These are phyloP conservation scores for Claviceps paspali DNA, from an alignment of 2,329 filamentous ascomycete genomes.

Conservation along the genomic window DNA sequence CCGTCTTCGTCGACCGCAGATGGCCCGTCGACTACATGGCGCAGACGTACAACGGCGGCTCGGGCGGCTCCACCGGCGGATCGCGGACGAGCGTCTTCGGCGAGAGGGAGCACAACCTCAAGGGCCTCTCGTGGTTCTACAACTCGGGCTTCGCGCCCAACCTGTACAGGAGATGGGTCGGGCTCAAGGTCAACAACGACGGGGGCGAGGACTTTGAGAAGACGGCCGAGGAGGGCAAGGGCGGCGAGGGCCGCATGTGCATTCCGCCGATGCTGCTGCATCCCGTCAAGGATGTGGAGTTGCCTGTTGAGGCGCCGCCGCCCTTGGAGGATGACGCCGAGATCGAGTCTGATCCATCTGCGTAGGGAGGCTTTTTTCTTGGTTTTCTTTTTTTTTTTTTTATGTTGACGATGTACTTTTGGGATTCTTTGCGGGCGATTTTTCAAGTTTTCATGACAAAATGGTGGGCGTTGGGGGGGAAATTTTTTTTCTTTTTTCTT, in stretches of 20 bases:
- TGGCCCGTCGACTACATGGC: conserved; percentile 74
- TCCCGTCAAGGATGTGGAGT: conserved; percentile 64
- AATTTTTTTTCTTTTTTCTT: too few relatives aligned
- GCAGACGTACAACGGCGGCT: conserved; percentile 63
- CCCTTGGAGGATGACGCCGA: conserved; percentile 15
- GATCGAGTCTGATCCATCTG: conserved; percentile 30
- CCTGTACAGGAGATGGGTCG: conserved; percentile 75
- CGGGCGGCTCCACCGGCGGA: conserved; percentile 61
- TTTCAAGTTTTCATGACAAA: too few relatives aligned
- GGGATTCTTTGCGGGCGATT: too few relatives aligned
- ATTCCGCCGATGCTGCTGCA: conserved; percentile 79
- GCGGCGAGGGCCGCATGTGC: conserved; percentile 53
- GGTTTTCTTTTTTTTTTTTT: too few relatives aligned
- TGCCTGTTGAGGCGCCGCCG: conserved; percentile 44
- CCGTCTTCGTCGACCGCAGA: conserved; percentile 70
- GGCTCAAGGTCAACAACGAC: conserved; percentile 63
- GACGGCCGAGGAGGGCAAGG: conserved; percentile 33
- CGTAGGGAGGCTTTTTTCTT: too few relatives aligned
- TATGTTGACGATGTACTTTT: too few relatives aligned
- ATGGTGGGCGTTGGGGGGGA: too few relatives aligned
- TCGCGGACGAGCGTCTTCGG: conserved; percentile 59
- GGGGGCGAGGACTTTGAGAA: conserved; percentile 64
- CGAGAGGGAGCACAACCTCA: conserved; percentile 78
- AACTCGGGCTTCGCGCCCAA: conserved; percentile 69
- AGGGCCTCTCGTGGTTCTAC: conserved; percentile 84